Percentiles rank a stretch among this genome's conserved stretches.
Evolutionary conservation across 257 asterid species (phyloP).

Genomic region (Solanum infundibuliforme): DNA sequence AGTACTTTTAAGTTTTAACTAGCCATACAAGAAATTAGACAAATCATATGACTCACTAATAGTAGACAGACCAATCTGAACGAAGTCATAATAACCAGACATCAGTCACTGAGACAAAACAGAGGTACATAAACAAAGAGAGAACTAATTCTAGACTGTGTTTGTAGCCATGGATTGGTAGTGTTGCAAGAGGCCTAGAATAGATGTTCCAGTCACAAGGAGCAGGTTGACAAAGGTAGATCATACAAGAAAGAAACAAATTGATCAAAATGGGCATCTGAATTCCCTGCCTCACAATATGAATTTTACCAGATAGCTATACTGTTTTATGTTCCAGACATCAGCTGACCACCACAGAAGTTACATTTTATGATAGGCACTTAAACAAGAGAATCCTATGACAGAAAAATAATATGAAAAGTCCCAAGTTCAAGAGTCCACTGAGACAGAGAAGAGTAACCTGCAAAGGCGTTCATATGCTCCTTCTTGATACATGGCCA

Average conservation of each 20-base stretch:
- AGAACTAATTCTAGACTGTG: not conserved
- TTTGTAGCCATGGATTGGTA: not conserved
- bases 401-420: not conserved
- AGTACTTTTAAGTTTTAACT: not conserved
- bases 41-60: not conserved
- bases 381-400: not conserved
- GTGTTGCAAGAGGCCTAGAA: not conserved
- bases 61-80: not conserved
- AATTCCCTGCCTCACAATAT: not conserved
- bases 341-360: not conserved
- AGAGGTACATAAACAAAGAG: not conserved
- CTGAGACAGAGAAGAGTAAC: constrained; percentile 22
- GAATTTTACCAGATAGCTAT: not conserved
- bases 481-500: constrained; percentile 99
- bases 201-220: not conserved
- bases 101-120: not conserved
- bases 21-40: not conserved
- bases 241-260: not conserved
- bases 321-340: not conserved
- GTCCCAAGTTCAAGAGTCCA: not conserved
- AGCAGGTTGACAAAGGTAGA: not conserved
- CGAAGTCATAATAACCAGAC: not conserved
- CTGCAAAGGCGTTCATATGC: constrained; percentile 98
- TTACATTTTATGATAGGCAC: not conserved
- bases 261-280: not conserved